A percentile compares a stretch with the other conserved stretches of the same genome.
Evolutionary conservation across 176 grass and related monocot genomes (phyloP).

Genomic region (Themeda triandra): DNA sequence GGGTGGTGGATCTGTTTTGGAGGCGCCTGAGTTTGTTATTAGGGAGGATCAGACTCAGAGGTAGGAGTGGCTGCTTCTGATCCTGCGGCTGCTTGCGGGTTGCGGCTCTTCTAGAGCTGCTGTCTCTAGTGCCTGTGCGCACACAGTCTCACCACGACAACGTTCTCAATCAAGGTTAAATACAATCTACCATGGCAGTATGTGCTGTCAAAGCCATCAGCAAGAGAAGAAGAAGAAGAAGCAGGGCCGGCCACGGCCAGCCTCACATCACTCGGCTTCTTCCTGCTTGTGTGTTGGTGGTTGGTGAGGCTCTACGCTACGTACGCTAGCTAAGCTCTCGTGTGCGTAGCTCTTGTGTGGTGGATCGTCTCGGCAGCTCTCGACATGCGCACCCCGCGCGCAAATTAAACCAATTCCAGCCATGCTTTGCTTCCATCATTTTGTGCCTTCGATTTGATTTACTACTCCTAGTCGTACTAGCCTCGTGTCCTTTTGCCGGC

Average conservation of each 20-base stretch:
- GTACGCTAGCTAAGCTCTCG: too few relatives aligned
- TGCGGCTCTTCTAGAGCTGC: background rate
- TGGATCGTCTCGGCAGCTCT: background rate
- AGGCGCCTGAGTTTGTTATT: constrained; percentile 14
- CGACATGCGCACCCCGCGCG: background rate
- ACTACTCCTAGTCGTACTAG: too few relatives aligned
- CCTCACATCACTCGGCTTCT: too few relatives aligned
- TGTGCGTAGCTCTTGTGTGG: too few relatives aligned
- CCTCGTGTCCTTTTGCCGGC: too few relatives aligned
- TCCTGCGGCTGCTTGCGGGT: too few relatives aligned
- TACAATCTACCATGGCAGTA: background rate
- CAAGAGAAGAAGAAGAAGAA: too few relatives aligned
- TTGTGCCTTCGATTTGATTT: too few relatives aligned
- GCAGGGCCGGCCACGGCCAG: too few relatives aligned
- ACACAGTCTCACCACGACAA: too few relatives aligned
- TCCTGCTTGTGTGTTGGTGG: background rate
- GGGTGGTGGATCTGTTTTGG: constrained; percentile 8
- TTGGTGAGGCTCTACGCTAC: too few relatives aligned
- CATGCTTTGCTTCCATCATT: background rate
- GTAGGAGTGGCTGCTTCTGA: background rate
- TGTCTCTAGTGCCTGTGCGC: background rate
- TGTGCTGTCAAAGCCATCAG: too few relatives aligned
- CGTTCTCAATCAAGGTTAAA: background rate
- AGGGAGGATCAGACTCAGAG: background rate
- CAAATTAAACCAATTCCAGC: background rate